A percentile compares a stretch with the other conserved stretches of the same genome.
phyloP scores from a whole-genome alignment of 2,329 filamentous ascomycete species.

The Xylaria sp. region DNA sequence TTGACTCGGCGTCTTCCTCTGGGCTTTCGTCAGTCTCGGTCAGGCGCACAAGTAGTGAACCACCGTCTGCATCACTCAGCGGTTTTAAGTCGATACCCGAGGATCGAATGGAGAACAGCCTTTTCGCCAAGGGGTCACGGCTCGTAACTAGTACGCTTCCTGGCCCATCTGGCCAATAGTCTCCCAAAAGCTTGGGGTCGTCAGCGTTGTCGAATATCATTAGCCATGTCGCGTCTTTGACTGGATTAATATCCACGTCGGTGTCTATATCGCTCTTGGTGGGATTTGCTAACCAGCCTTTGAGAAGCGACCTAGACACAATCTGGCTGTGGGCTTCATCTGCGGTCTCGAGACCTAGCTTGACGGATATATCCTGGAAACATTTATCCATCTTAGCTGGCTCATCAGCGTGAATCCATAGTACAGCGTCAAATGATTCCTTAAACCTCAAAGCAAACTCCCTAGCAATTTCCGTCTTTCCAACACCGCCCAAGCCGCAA shows the following conservation, averaged over 20 bases:
- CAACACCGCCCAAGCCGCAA: constrained; percentile 1
- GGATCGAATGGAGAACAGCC: not conserved
- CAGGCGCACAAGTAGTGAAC: too few species aligned
- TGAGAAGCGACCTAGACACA: not conserved
- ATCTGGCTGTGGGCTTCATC: not conserved
- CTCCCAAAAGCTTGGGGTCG: constrained; percentile 32
- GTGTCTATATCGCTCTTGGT: not conserved
- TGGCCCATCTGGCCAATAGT: constrained; percentile 34
- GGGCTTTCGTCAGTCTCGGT: too few species aligned
- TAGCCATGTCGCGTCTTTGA: constrained; percentile 31
- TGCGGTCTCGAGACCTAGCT: not conserved
- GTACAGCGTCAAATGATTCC: constrained; percentile 1
- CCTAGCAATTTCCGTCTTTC: constrained; percentile 6
- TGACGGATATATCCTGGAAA: not conserved
- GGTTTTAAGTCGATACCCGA: not conserved
- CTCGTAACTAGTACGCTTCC: constrained; percentile 39
- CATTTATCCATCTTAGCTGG: not conserved
- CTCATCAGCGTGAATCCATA: not conserved
- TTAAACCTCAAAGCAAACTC: not conserved
- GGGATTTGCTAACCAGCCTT: not conserved
- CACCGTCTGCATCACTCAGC: too few species aligned
- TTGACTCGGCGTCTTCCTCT: too few species aligned
- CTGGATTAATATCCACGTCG: not conserved
- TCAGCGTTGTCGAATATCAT: constrained; percentile 38
- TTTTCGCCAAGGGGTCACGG: constrained; percentile 34